Evolutionary conservation across 805 yeast genomes (phyloP), one percentile per base, ranked within the genome.

Genomic region (Blastobotrys mokoenaii): DNA sequence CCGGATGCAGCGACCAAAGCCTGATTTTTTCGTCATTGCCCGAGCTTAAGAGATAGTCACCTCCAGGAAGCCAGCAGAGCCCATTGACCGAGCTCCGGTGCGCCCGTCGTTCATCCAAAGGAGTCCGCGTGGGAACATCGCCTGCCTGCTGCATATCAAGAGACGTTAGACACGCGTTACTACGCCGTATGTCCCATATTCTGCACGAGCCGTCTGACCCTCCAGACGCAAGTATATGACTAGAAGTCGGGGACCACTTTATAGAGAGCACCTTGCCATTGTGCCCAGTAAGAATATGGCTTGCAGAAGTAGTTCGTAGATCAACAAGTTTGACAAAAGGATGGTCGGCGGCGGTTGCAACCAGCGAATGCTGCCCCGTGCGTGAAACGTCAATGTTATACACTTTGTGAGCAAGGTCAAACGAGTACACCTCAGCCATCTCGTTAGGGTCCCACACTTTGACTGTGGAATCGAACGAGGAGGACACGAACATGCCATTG

Each of bases 41-140:
- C 0, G 82, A 68, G 1, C 87, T 76, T 15, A 80, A 65, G 30
- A 90, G 57, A 36, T 72, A 68, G 32, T 71, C 68, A 0, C 96
- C 96, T 14, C 62, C 54, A 8, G 76, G 80, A 47, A 76, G 75
- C 93, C 96, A 89, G 12, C 71, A 64, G 3, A 89, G 56, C 0
- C 95, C 94, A 60, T 88, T 88, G 29, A 87, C 86, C 0, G 82
- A 77, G 2, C 80, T 83, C 57, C 78, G 70, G 55, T 89, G 97
- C 0, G 95, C 90, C 53, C 76, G 77, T 2, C 73, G 44, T n/a
- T 27, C 34, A 10, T 35, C 39, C 11, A 45, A 12, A 17, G 66
- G 64, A 11, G 59, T 52, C 11, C 55, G 53, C 16, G 52, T 48
- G 33, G 57, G 52, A 41, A 45, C 49, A 3, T 51, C 55, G 39